phyloP scores from a whole-genome alignment of 2,329 filamentous ascomycete species.

The Pseudogymnoascus sp. region DNA sequence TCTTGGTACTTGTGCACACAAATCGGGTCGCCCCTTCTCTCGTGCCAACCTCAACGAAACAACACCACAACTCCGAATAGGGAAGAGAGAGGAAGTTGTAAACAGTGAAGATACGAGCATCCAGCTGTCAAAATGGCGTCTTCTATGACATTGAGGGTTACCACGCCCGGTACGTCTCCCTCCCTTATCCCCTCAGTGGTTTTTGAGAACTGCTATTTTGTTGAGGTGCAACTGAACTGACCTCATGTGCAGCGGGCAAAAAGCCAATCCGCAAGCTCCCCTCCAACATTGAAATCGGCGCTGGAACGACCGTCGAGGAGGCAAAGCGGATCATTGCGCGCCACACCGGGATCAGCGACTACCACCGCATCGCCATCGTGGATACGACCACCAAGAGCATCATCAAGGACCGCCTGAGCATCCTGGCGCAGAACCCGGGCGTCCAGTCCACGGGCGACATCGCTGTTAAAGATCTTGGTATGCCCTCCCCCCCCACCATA shows the following conservation, averaged over 20 bases:
- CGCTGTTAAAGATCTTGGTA: conserved; percentile 90
- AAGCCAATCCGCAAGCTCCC: conserved; percentile 39
- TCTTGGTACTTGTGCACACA: not conserved
- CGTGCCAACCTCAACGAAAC: not conserved
- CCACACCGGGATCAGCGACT: conserved; percentile 43
- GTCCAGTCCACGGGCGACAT: conserved; percentile 49
- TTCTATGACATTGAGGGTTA: conserved; percentile 6
- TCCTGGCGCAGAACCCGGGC: conserved; percentile 40
- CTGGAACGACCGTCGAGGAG: conserved; percentile 48
- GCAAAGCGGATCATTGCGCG: conserved; percentile 49
- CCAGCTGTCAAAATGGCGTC: not conserved
- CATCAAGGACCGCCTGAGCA: conserved; percentile 52
- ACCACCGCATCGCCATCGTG: conserved; percentile 55
- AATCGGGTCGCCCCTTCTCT: not conserved
- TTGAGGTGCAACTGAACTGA: not conserved
- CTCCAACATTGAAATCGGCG: conserved; percentile 39
- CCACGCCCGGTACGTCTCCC: not conserved
- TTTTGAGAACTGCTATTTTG: not conserved
- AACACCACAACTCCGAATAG: not conserved
- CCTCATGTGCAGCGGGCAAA: conserved; percentile 19
- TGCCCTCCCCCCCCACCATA: conserved; percentile 18
- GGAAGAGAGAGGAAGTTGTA: conserved; percentile 1
- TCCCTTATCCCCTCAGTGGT: too few species aligned
- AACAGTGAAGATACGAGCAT: not conserved
- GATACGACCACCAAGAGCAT: conserved; percentile 54